phyloP scores from a whole-genome alignment of 2,329 filamentous ascomycete genomes.

The Cucurbitaria berberidis region DNA sequence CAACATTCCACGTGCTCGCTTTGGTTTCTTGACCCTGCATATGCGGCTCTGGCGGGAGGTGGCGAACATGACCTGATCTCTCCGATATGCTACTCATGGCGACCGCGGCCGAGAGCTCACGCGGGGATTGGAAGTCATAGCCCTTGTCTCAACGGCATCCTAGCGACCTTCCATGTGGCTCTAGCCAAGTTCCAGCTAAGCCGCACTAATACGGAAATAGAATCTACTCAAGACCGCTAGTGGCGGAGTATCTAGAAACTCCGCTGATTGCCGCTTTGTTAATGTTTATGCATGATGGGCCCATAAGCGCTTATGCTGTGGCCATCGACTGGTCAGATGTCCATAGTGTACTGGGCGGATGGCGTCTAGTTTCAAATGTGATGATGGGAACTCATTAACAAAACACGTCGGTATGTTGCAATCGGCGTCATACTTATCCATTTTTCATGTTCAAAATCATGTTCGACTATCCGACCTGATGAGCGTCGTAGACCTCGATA shows the following conservation, averaged over 20 bases:
- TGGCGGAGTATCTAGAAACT: constrained; percentile 61
- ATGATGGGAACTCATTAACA: no score
- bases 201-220: no score
- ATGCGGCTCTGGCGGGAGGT: not conserved
- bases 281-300: constrained; percentile 58
- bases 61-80: not conserved
- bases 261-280: constrained; percentile 61
- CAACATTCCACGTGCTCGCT: not conserved
- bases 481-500: no score
- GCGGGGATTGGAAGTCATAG: not conserved
- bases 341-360: no score
- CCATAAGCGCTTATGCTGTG: constrained; percentile 58
- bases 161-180: not conserved
- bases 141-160: not conserved
- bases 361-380: no score
- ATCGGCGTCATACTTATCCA: no score
- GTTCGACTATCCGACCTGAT: no score
- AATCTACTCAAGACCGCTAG: constrained; percentile 60
- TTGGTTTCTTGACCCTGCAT: not conserved
- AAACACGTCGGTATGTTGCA: no score
- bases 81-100: not conserved
- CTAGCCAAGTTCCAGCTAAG: no score
- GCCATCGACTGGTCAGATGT: constrained; percentile 43
- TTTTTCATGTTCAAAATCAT: no score
- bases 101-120: not conserved